A percentile compares a stretch with the other conserved stretches of the same genome.
Evolutionary conservation across 441 rosid genomes (phyloP).

Genomic region (Mallotus repandus): DNA sequence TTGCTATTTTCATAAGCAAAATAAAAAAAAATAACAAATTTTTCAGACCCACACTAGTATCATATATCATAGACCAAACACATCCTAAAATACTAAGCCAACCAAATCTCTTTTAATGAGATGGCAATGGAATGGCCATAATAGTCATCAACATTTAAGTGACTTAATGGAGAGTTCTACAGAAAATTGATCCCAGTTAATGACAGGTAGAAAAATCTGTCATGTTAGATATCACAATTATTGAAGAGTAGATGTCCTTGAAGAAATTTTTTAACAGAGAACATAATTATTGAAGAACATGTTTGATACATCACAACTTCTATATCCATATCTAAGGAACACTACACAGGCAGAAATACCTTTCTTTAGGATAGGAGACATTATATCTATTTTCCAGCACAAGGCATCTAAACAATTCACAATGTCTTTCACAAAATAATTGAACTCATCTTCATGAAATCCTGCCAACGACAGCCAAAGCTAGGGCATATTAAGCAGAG

Average conservation of each 20-base stretch:
- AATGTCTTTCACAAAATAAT: background rate
- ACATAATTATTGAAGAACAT: too few relatives aligned
- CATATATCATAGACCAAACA: background rate
- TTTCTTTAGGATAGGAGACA: too few relatives aligned
- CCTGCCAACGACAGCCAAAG: background rate
- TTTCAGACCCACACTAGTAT: background rate
- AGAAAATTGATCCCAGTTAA: background rate
- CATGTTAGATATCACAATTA: too few relatives aligned
- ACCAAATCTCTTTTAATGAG: background rate
- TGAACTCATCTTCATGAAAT: background rate
- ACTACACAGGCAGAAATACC: too few relatives aligned
- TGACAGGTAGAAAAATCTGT: background rate
- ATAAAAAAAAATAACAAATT: background rate
- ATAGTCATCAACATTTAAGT: background rate
- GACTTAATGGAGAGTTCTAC: background rate
- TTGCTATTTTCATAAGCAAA: background rate
- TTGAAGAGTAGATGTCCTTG: too few relatives aligned
- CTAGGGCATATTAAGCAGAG: background rate
- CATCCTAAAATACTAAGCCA: background rate
- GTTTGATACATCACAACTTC: too few relatives aligned
- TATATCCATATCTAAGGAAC: too few relatives aligned
- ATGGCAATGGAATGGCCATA: background rate
- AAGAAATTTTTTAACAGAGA: too few relatives aligned
- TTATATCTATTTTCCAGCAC: too few relatives aligned
- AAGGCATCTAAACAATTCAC: too few relatives aligned